Evolutionary conservation across 345 rosid species (phyloP).

Genomic region (Euphorbia pulcherrima): DNA sequence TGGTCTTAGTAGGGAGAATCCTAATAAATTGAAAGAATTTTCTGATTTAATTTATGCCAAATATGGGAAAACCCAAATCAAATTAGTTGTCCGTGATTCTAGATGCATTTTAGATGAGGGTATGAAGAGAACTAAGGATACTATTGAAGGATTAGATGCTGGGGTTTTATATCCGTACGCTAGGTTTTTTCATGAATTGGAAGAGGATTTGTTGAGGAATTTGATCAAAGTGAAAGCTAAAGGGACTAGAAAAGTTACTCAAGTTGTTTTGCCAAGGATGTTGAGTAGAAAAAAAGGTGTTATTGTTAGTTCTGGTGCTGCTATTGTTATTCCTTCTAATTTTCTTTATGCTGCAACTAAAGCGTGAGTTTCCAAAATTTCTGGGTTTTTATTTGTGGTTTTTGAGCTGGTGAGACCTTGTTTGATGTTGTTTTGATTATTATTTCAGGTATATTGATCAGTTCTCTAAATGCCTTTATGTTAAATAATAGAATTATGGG

Average conservation of each 20-base stretch:
- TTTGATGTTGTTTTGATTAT: conserved; percentile 6
- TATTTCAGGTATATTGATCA: conserved; percentile 80
- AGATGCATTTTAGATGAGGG: conserved; percentile 78
- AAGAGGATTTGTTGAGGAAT: too few relatives aligned
- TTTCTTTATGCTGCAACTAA: conserved; percentile 84
- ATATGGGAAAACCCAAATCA: conserved; percentile 45
- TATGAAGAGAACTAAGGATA: conserved; percentile 52
- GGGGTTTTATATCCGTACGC: conserved; percentile 89
- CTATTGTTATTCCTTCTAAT: conserved; percentile 80
- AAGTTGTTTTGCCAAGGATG: conserved; percentile 76
- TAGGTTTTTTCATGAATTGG: conserved; percentile 85
- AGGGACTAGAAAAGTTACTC: conserved; percentile 90
- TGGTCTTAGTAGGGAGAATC: conserved; percentile 79
- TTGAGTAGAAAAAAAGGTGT: conserved; percentile 80
- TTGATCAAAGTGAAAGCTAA: too few relatives aligned
- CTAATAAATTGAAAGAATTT: conserved; percentile 62
- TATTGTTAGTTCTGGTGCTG: conserved; percentile 89
- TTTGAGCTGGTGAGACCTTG: background rate
- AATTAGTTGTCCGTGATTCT: conserved; percentile 72
- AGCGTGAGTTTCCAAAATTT: conserved; percentile 47
- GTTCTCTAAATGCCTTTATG: conserved; percentile 79
- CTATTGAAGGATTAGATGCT: conserved; percentile 63
- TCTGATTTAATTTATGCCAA: conserved; percentile 54
- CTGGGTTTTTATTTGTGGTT: background rate
- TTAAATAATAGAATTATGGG: conserved; percentile 79